Conservation (phyloP, 1,284 basidiomycete species). For the Wallemia hederae region DNA sequence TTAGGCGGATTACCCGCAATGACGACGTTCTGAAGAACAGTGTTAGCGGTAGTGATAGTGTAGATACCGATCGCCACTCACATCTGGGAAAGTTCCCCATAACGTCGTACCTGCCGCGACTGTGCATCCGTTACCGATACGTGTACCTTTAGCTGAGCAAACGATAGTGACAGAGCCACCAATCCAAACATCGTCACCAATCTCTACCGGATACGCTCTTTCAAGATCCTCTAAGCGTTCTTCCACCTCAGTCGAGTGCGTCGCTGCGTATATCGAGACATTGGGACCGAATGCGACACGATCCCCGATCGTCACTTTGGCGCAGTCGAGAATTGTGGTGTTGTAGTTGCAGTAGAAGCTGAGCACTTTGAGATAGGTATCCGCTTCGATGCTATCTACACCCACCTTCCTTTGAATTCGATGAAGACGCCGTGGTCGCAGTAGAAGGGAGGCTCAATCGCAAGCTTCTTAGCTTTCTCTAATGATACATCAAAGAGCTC, state of each 20-base stretch:
- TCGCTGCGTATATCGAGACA: slow-evolving; percentile 5
- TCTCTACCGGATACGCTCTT: slow-evolving; percentile 5
- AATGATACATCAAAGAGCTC: neutral
- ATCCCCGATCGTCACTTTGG: slow-evolving; percentile 4
- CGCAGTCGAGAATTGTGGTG: slow-evolving; percentile 4
- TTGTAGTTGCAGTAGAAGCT: slow-evolving; percentile 6
- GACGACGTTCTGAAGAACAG: neutral
- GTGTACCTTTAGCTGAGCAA: neutral
- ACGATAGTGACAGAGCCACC: slow-evolving; percentile 4
- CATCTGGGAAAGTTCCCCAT: neutral
- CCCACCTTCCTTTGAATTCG: neutral
- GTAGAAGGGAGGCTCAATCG: neutral
- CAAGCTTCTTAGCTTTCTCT: neutral
- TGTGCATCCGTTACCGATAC: neutral
- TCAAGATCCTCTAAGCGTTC: slow-evolving; percentile 4
- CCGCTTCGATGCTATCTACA: too few species aligned
- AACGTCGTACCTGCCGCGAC: neutral
- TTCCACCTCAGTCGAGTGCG: slow-evolving; percentile 3
- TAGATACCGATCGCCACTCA: neutral
- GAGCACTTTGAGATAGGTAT: too few species aligned
- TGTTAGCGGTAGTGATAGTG: neutral
- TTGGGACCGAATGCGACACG: slow-evolving; percentile 4
- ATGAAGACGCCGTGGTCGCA: neutral
- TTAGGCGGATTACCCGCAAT: neutral
- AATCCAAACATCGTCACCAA: slow-evolving; percentile 5